A percentile compares a stretch with the other conserved stretches of the same genome.
phyloP scores from a whole-genome alignment of 345 rosid genomes.

The Microcos paniculata region DNA sequence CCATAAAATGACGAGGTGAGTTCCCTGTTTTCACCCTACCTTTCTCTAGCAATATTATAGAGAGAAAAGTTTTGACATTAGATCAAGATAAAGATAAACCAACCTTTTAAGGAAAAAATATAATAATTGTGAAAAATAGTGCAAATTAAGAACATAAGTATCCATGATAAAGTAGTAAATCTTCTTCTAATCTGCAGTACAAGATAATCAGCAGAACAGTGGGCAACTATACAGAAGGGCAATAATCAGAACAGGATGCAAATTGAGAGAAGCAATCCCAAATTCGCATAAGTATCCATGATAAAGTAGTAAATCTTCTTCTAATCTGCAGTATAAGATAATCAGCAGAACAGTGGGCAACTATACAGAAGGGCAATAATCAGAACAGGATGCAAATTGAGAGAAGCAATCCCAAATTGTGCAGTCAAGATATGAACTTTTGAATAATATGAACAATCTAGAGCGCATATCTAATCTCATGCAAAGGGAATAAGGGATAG shows the following conservation, averaged over 20 bases:
- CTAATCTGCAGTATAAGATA: neutral
- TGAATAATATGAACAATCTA: neutral
- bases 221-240: neutral
- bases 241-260: neutral
- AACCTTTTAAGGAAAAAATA: neutral
- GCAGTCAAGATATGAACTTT: neutral
- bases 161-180: neutral
- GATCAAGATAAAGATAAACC: neutral
- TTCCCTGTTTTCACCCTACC: neutral
- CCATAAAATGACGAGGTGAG: neutral
- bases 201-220: neutral
- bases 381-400: neutral
- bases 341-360: neutral
- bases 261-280: neutral
- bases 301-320: too few species aligned
- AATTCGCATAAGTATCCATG: too few species aligned
- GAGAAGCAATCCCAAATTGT: neutral
- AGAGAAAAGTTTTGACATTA: neutral
- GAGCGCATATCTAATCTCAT: neutral
- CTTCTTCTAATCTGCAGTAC: neutral
- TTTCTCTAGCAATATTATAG: neutral
- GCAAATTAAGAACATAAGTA: neutral
- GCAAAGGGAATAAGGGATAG: neutral
- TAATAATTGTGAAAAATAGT: too few species aligned
- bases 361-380: neutral